Base-by-base conservation (phyloP, 1,284 basidiomycete genomes). In the Ceratobasidium sp. region DNA sequence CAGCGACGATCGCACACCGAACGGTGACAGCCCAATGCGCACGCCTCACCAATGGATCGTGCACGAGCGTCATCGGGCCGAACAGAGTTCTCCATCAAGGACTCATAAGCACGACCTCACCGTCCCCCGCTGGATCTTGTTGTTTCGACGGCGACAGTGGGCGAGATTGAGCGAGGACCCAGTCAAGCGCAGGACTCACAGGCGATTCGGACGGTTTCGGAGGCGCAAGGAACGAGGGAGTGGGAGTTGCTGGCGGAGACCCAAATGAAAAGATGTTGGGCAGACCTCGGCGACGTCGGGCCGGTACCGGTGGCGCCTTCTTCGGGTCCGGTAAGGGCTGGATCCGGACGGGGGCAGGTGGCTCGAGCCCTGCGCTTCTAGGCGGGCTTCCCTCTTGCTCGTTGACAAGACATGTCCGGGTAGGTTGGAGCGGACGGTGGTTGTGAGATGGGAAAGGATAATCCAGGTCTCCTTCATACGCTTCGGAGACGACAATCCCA, bases 51-150 rank as follows among this genome's bases (percentile, higher is more conserved):
- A 73, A 4, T 3, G 70, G 70, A 28, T 56, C 57, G 50, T 64
- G 70, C n/a, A 73, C 70, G 13, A 64, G 57, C 12, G 70, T 73
- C 70, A 73, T 73, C 40, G 70, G 57, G 6, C 70, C 70, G 38
- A 62, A 50, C 23, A 73, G 15, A 20, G 7, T 62, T 15, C 70
- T 57, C 5, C 56, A 40, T 42, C 57, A 61, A 7, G 70, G 70
- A n/a, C 40, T 26, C 28, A 64, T 40, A 28, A 40, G 12, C 7
- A 7, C 42, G 20, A 33, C 15, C 44, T 28, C 70, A n/a, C n/a
- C n/a, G 6, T 56, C 54, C 54, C 70, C 28, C 26, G 7, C n/a
- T 50, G 40, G 23, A 57, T 61, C 56, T 44, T 46, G 12, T 50
- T 73, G 44, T 59, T 73, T 26, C 57, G 56, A 42, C 70, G 15